Evolutionary conservation across 192 early-diverging fungal species (phyloP), one percentile per base, ranked within the genome.

Genomic region (Backusella luteola): DNA sequence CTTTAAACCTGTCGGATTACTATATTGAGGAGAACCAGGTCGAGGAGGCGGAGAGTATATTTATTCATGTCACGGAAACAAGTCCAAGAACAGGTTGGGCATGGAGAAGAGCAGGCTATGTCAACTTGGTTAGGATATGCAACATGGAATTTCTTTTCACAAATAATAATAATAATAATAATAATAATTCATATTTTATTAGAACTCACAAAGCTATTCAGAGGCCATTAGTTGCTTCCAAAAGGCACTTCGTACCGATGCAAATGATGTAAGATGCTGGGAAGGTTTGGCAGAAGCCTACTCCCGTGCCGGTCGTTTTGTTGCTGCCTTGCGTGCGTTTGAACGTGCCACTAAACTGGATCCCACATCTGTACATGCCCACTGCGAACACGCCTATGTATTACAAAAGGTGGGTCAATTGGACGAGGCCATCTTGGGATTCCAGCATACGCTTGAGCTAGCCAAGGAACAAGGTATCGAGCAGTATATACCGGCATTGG

Each of bases 281-380:
- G 85, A 96, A 84, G 92, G 92, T 15, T 84, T 95, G 41, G 91
- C 90, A 49, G 92, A 95, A 72, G 88, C 91, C 6, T 95, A 95
- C 68, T 80, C 87, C 41, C 87, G 85, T 7, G 90, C 90, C 59
- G 94, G 94, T 2, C 86, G 91, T 21, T 94, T 89, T 78, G 86
- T 87, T 36, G 93, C 95, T 7, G 87, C 93, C 0, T 73, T 92
- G n/a, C 93, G 91, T 68, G 96, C 96, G 0, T 92, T 94, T 73
- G 84, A 77, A 6, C 87, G 93, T 34, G 90, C 90, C 23, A 83
- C 87, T 2, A 92, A 94, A 32, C 84, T 97, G 7, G 87, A 90
- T 21, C 88, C 91, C 5, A 67, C 66, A 0, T 84, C 85, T 36
- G 79, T 89, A 1, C 74, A 83, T 34, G 80, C 85, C 11, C 34